Evolutionary conservation across 2,329 filamentous ascomycete genomes (phyloP).

Genomic region (Neoarthrinium moseri): DNA sequence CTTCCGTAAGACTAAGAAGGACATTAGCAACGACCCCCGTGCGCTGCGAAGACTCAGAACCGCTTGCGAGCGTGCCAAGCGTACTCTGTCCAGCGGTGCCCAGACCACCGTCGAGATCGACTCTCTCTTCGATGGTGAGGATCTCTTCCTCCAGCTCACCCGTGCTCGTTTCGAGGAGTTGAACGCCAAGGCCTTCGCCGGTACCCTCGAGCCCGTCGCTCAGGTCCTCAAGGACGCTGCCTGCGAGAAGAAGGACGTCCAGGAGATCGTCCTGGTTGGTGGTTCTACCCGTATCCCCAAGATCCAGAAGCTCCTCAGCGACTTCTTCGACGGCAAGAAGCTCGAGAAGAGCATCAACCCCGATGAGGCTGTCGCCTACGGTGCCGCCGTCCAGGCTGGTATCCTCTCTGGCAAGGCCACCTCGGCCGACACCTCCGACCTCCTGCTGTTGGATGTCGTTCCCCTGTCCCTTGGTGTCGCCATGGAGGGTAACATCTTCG

Average conservation of each 20-base stretch:
- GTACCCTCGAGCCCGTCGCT: slow-evolving; percentile 91
- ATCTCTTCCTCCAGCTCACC: slow-evolving; percentile 96
- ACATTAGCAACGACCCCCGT: slow-evolving; percentile 80
- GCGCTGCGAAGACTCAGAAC: slow-evolving; percentile 94
- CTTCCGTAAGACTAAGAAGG: slow-evolving; percentile 74
- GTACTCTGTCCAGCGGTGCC: slow-evolving; percentile 94
- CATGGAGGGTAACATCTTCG: slow-evolving; percentile 99
- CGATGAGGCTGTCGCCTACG: slow-evolving; percentile 98
- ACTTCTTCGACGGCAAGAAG: slow-evolving; percentile 99
- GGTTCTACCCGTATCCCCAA: slow-evolving; percentile 98
- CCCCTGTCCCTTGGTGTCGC: slow-evolving; percentile 97
- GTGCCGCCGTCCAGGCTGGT: slow-evolving; percentile 97
- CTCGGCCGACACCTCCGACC: slow-evolving; percentile 89
- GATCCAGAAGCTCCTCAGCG: slow-evolving; percentile 98
- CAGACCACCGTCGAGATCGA: slow-evolving; percentile 99
- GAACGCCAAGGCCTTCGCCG: slow-evolving; percentile 91
- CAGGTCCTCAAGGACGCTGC: slow-evolving; percentile 93
- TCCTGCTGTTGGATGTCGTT: slow-evolving; percentile 93
- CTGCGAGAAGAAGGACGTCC: slow-evolving; percentile 86
- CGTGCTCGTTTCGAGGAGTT: slow-evolving; percentile 99
- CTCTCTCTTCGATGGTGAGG: slow-evolving; percentile 96
- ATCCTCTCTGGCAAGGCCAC: slow-evolving; percentile 98
- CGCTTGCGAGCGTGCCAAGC: slow-evolving; percentile 99
- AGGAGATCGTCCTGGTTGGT: slow-evolving; percentile 98
- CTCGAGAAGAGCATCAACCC: slow-evolving; percentile 99